Conservation (phyloP, 441 rosid genomes). For the Erodium texanum region DNA sequence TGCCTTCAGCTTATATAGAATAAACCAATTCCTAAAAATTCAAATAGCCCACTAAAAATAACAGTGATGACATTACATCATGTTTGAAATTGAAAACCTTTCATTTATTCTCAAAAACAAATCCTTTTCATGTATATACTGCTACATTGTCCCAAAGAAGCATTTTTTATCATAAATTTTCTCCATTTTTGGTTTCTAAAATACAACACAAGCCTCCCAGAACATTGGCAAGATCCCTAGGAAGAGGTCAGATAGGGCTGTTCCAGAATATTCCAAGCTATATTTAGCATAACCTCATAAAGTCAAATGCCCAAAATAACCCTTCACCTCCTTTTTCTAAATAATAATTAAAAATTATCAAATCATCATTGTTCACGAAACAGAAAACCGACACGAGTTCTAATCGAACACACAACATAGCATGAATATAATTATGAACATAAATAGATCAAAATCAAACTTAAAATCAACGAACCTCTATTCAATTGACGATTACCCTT, state of each 20-base stretch:
- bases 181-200: not conserved
- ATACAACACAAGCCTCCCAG: not conserved
- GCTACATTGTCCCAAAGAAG: not conserved
- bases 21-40: not conserved
- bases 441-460: not conserved
- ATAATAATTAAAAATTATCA: not conserved
- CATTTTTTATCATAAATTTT: not conserved
- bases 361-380: not conserved
- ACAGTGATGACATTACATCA: not conserved
- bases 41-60: not conserved
- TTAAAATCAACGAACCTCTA: slow-evolving; percentile 33
- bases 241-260: not conserved
- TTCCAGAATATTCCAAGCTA: slow-evolving; percentile 2
- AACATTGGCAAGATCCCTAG: too few species aligned
- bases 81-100: not conserved
- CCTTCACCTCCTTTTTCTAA: not conserved
- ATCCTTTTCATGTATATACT: not conserved
- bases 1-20: not conserved
- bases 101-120: not conserved
- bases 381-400: too few species aligned
- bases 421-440: not conserved
- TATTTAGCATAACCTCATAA: not conserved
- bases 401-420: not conserved
- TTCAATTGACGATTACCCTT: slow-evolving; percentile 54
- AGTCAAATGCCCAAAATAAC: not conserved